These are phyloP conservation scores for Acanthamoeba polyphaga DNA, from an alignment of 208 protist species.

Conservation along the genomic window DNA sequence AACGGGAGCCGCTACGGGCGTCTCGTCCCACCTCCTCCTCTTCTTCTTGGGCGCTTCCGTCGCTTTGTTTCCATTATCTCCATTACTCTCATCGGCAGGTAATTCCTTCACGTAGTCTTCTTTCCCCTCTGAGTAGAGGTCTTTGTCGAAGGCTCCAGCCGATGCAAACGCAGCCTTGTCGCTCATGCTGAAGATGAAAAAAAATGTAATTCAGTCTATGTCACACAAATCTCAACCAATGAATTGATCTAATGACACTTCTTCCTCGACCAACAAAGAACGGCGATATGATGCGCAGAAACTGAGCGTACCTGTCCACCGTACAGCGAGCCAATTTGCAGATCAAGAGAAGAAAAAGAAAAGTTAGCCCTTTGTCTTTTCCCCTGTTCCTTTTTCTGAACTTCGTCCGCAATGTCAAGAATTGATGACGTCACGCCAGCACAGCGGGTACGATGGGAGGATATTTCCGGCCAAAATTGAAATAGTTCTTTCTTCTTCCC, in stretches of 20 bases:
- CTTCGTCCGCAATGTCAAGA: neutral
- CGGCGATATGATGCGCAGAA: no score
- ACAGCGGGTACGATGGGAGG: neutral
- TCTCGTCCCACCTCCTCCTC: conserved; percentile 75
- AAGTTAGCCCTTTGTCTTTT: neutral
- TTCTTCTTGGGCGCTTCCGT: conserved; percentile 43
- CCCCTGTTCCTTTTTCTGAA: neutral
- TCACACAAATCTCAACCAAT: neutral
- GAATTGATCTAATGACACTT: no score
- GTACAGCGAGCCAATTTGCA: no score
- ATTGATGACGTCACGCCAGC: neutral
- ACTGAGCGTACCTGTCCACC: no score
- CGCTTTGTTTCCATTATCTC: neutral
- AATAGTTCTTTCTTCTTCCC: neutral
- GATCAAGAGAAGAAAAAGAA: neutral
- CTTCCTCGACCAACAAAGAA: no score
- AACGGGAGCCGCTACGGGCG: conserved; percentile 4
- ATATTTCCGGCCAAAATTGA: neutral
- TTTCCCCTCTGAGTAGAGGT: conserved; percentile 40
- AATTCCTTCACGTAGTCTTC: conserved; percentile 44
- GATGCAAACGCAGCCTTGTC: conserved; percentile 17
- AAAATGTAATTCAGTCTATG: neutral
- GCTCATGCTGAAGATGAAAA: neutral
- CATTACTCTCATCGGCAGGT: neutral
- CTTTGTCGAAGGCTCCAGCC: conserved; percentile 59